Conservation (phyloP, 352 stramenopile species). For the Thalassiosira hispida region DNA sequence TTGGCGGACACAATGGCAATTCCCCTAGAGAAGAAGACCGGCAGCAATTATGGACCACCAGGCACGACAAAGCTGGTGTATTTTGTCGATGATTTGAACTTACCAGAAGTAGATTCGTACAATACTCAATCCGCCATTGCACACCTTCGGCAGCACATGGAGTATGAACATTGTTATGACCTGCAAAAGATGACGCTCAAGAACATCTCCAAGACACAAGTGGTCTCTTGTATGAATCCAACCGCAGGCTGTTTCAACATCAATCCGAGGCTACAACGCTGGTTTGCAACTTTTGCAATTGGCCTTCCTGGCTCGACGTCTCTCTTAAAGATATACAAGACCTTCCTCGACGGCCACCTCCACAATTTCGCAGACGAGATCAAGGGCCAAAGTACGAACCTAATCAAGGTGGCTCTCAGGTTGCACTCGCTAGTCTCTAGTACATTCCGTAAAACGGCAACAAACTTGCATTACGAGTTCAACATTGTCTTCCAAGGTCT, state of each 20-base stretch:
- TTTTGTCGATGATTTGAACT: conserved; percentile 96
- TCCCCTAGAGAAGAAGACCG: conserved; percentile 95
- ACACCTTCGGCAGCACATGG: conserved; percentile 93
- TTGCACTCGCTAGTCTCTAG: conserved; percentile 91
- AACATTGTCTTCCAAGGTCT: conserved; percentile 97
- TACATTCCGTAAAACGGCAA: conserved; percentile 93
- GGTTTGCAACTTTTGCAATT: conserved; percentile 94
- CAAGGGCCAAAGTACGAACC: conserved; percentile 83
- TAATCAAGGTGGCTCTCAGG: conserved; percentile 90
- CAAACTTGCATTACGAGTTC: conserved; percentile 99
- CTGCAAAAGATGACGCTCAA: conserved; percentile 92
- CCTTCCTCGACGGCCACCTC: conserved; percentile 92
- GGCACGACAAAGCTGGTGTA: conserved; percentile 94
- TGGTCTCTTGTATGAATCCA: conserved; percentile 95
- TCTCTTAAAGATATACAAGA: conserved; percentile 94
- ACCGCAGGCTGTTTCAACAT: conserved; percentile 96
- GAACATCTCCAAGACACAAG: conserved; percentile 96
- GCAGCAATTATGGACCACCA: conserved; percentile 92
- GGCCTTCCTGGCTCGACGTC: conserved; percentile 92
- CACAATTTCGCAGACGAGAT: conserved; percentile 83
- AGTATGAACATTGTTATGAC: conserved; percentile 95
- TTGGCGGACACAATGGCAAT: conserved; percentile 94
- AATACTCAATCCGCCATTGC: conserved; percentile 95
- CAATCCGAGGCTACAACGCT: conserved; percentile 92
- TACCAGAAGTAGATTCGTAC: conserved; percentile 96